phyloP scores from a whole-genome alignment of 768 basidiomycete species.

The Favolaschia claudopus region DNA sequence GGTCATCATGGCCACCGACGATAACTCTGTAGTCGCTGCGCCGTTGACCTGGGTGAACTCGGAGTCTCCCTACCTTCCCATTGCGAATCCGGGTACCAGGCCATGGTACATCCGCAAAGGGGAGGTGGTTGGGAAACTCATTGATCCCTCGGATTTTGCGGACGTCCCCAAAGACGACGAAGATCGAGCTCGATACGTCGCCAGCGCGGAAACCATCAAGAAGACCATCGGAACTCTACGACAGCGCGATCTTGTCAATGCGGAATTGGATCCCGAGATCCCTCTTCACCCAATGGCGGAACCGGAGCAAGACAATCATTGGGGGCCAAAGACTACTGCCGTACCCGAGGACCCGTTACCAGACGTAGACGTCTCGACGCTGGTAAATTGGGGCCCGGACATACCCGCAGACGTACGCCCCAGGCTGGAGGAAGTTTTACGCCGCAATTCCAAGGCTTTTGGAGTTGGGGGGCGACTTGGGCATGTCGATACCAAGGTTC shows the following conservation, averaged over 20 bases:
- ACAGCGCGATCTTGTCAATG: neutral
- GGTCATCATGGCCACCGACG: conserved; percentile 13
- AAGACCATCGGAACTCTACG: neutral
- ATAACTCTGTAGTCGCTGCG: neutral
- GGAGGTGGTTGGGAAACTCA: conserved; percentile 13
- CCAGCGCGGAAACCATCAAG: neutral
- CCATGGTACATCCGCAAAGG: conserved; percentile 19
- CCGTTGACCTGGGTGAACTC: conserved; percentile 17
- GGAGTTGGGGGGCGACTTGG: conserved; percentile 32
- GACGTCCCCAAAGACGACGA: conserved; percentile 16
- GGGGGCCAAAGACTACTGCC: conserved; percentile 30
- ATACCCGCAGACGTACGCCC: neutral
- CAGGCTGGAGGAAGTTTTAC: conserved; percentile 1
- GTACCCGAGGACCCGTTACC: conserved; percentile 21
- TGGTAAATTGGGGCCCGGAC: conserved; percentile 27
- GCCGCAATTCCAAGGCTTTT: conserved; percentile 23
- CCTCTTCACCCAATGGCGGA: neutral
- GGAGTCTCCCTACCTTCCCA: conserved; percentile 14
- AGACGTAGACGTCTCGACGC: conserved; percentile 10
- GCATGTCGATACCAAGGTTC: conserved; percentile 21
- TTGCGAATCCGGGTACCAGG: conserved; percentile 18
- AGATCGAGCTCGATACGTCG: no score
- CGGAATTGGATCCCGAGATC: no score
- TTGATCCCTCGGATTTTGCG: neutral
- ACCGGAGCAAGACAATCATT: conserved; percentile 13